phyloP scores from a whole-genome alignment of 305 asterid species.

The Fraxinus albicans region DNA sequence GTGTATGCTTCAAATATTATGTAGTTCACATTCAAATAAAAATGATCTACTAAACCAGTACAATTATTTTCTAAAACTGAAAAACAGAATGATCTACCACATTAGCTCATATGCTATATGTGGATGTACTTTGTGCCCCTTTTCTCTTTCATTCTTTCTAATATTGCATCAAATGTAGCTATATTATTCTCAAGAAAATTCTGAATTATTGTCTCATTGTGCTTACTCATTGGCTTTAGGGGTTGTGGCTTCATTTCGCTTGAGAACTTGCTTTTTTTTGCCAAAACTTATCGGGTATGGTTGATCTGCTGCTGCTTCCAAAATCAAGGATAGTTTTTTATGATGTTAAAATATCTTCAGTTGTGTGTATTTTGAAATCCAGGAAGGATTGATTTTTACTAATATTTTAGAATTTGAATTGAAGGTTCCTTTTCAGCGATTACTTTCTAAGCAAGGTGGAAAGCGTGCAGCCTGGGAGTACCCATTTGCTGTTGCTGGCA shows the following conservation, averaged over 20 bases:
- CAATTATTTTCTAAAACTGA: not conserved
- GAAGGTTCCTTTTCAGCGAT: conserved; percentile 87
- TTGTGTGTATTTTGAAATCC: not conserved
- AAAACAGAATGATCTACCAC: not conserved
- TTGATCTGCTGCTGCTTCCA: conserved; percentile 33
- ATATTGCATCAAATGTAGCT: not conserved
- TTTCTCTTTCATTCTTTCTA: not conserved
- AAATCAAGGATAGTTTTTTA: conserved; percentile 19
- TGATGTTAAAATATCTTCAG: conserved; percentile 9
- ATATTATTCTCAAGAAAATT: not conserved
- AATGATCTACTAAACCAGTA: not conserved
- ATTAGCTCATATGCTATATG: not conserved
- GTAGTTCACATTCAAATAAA: not conserved
- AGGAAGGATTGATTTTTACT: conserved; percentile 40
- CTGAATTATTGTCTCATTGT: conserved; percentile 27
- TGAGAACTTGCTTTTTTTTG: conserved; percentile 87
- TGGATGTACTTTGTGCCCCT: not conserved
- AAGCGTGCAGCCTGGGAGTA: conserved; percentile 86
- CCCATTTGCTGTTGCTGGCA: conserved; percentile 95
- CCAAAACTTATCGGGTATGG: conserved; percentile 77
- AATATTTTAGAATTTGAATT: conserved; percentile 48
- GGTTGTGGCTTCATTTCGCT: conserved; percentile 93
- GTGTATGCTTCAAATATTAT: not conserved
- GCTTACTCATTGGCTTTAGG: conserved; percentile 46
- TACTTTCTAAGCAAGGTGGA: conserved; percentile 78